A percentile compares a stretch with the other conserved stretches of the same genome.
Conservation (phyloP, 2,329 filamentous ascomycete genomes). For the Fusarium buxicola region DNA sequence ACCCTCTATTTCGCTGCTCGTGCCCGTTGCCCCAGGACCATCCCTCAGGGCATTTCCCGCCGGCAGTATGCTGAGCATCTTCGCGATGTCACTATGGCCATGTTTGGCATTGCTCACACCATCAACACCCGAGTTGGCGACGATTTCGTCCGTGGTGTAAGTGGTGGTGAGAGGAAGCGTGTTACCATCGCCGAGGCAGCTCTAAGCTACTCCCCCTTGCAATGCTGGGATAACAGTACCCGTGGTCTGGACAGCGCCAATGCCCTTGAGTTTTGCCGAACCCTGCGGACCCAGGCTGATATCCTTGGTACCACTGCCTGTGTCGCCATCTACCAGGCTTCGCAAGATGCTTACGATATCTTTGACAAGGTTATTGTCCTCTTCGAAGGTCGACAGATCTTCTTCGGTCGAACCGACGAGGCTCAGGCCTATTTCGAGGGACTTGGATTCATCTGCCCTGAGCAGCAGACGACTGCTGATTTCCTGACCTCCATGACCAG, state of each 20-base stretch:
- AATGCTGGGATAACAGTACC: slow-evolving; percentile 79
- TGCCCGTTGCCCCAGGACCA: slow-evolving; percentile 69
- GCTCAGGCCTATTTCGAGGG: slow-evolving; percentile 44
- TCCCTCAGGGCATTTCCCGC: slow-evolving; percentile 65
- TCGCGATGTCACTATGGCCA: slow-evolving; percentile 76
- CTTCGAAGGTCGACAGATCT: slow-evolving; percentile 75
- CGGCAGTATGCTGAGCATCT: slow-evolving; percentile 67
- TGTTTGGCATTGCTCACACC: slow-evolving; percentile 76
- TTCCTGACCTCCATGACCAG: slow-evolving; percentile 69
- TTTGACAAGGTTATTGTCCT: slow-evolving; percentile 78
- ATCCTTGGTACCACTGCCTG: slow-evolving; percentile 67
- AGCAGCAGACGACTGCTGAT: slow-evolving; percentile 73
- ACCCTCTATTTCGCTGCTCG: slow-evolving; percentile 79
- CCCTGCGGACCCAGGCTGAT: slow-evolving; percentile 69
- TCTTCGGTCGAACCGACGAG: slow-evolving; percentile 39
- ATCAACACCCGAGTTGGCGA: slow-evolving; percentile 76
- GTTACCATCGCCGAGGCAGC: slow-evolving; percentile 52
- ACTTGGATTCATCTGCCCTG: slow-evolving; percentile 67
- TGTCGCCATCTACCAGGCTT: slow-evolving; percentile 74
- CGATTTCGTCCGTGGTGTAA: slow-evolving; percentile 70
- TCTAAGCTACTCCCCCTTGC: slow-evolving; percentile 57
- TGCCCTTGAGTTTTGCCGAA: slow-evolving; percentile 73
- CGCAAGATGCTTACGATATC: slow-evolving; percentile 52
- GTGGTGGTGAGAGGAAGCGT: slow-evolving; percentile 62
- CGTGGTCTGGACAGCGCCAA: slow-evolving; percentile 73